Evolutionary conservation across 768 basidiomycete genomes (phyloP), one percentile per base, ranked within the genome.

Genomic region (Fomitopsis serialis): DNA sequence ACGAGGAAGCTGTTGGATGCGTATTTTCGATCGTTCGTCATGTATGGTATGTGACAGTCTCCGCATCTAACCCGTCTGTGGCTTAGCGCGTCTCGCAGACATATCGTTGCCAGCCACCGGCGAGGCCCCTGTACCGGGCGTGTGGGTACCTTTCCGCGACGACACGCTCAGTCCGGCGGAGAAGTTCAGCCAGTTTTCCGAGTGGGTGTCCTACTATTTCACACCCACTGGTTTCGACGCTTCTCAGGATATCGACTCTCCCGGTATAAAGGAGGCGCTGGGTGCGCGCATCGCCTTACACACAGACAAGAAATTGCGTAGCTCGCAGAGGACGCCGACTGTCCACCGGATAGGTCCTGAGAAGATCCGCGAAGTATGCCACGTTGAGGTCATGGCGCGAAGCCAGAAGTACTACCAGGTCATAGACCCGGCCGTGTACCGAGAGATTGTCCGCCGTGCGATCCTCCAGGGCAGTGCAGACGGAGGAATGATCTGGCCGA

Each of bases 21-120:
- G 9, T 58, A 59, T 46, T 23, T 61, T 10, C 51, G 58, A 21
- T 53, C 43, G n/a, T 52, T 61, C 40, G 47, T 61, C 13, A 24
- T 59, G 17, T 55, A 57, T n/a, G 61, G 61, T 58, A 24, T 17
- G 54, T 43, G 21, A 45, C 46, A 35, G n/a, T 34, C 29, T 9
- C n/a, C 8, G 23, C 24, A 8, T 22, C 24, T 3, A 17, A 22
- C 45, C 9, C n/a, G 6, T 4, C 8, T 24, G 45, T 8, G 23
- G 5, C 42, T 22, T 17, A 42, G 7, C 8, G 42, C 42, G 6
- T 42, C 42, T 22, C 42, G 23, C 8, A 49, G 36, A 36, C 21
- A 40, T 40, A 4, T 46, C 52, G 2, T 15, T 35, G 7, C 21
- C 45, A 1, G 21, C 52, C 17, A 46, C 45, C 2, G 52, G 45